Percentiles rank a stretch among this genome's conserved stretches.
Evolutionary conservation across 31 red algal species (phyloP).

Genomic region (Endocladia muricata): DNA sequence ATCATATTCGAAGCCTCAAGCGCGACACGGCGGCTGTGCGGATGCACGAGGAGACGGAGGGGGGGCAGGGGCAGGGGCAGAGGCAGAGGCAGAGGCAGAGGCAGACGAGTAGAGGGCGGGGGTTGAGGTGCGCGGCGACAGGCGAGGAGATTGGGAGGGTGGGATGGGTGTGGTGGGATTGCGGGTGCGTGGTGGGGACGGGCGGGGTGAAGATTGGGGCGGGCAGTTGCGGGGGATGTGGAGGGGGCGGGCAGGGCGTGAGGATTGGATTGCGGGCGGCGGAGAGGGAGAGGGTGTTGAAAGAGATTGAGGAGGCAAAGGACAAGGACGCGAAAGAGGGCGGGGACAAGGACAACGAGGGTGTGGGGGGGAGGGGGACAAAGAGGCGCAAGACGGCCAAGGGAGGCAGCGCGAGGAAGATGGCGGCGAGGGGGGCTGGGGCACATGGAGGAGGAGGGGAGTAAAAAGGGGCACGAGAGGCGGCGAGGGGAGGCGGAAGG

Average conservation of each 20-base stretch:
- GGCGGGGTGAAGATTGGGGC: background rate
- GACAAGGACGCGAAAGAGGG: background rate
- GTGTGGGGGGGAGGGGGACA: too few relatives aligned
- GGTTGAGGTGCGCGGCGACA: conserved; percentile 35
- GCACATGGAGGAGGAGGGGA: too few relatives aligned
- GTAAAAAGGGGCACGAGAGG: too few relatives aligned
- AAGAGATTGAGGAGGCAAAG: background rate
- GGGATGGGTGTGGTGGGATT: background rate
- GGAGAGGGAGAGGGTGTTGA: background rate
- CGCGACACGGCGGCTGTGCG: conserved; percentile 27
- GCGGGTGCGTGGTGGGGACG: background rate
- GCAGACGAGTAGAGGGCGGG: conserved; percentile 14
- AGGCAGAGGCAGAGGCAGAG: background rate
- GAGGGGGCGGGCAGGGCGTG: background rate
- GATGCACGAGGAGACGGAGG: background rate
- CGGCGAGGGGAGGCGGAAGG: too few relatives aligned
- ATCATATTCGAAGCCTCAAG: conserved; percentile 21
- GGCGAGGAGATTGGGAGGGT: background rate
- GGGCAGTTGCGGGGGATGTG: conserved; percentile 14
- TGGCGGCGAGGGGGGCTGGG: too few relatives aligned
- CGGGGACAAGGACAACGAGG: background rate
- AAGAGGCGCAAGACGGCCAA: background rate
- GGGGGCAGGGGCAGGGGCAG: conserved; percentile 26
- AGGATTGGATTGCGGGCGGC: conserved; percentile 21
- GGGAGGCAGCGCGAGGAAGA: too few relatives aligned